Percentiles rank a stretch among this genome's conserved stretches.
Evolutionary conservation across 2,329 filamentous ascomycete genomes (phyloP).

Genomic region (Nemania sp.): DNA sequence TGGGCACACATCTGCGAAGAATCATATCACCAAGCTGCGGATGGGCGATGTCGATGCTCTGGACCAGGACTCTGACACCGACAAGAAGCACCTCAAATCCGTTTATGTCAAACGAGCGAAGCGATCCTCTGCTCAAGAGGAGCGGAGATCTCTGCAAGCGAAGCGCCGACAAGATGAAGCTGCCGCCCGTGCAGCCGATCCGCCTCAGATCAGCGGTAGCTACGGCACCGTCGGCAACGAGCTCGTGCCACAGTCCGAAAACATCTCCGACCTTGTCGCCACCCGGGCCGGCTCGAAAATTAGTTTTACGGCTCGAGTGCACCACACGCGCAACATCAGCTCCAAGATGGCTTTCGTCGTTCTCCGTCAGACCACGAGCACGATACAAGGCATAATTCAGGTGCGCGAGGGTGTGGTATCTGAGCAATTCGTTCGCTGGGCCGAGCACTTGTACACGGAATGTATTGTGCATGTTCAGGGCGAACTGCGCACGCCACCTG

Average conservation of each 20-base stretch:
- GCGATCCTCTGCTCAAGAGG: slow-evolving; percentile 41
- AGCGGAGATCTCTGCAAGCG: slow-evolving; percentile 39
- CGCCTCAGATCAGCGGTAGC: slow-evolving; percentile 31
- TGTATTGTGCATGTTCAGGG: slow-evolving; percentile 78
- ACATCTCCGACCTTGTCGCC: slow-evolving; percentile 40
- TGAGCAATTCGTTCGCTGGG: slow-evolving; percentile 81
- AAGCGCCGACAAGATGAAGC: slow-evolving; percentile 44
- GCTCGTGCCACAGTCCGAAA: slow-evolving; percentile 48
- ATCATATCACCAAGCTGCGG: slow-evolving; percentile 44
- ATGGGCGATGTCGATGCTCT: slow-evolving; percentile 43
- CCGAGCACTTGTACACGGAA: slow-evolving; percentile 78
- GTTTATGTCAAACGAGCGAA: slow-evolving; percentile 40
- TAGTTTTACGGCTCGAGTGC: slow-evolving; percentile 70
- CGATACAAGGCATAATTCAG: slow-evolving; percentile 79
- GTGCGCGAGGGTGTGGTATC: slow-evolving; percentile 61
- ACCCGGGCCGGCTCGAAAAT: slow-evolving; percentile 61
- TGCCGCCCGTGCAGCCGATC: slow-evolving; percentile 33
- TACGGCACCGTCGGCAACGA: slow-evolving; percentile 40
- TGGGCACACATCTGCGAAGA: slow-evolving; percentile 44
- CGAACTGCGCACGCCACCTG: slow-evolving; percentile 70
- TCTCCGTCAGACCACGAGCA: slow-evolving; percentile 80
- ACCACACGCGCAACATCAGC: slow-evolving; percentile 81
- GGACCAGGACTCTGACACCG: slow-evolving; percentile 33
- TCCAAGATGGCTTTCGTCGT: slow-evolving; percentile 82
- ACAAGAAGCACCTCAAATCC: slow-evolving; percentile 40